Evolutionary conservation across 768 basidiomycete species (phyloP), one percentile per base, ranked within the genome.

Genomic region (Tylopilus felleus): DNA sequence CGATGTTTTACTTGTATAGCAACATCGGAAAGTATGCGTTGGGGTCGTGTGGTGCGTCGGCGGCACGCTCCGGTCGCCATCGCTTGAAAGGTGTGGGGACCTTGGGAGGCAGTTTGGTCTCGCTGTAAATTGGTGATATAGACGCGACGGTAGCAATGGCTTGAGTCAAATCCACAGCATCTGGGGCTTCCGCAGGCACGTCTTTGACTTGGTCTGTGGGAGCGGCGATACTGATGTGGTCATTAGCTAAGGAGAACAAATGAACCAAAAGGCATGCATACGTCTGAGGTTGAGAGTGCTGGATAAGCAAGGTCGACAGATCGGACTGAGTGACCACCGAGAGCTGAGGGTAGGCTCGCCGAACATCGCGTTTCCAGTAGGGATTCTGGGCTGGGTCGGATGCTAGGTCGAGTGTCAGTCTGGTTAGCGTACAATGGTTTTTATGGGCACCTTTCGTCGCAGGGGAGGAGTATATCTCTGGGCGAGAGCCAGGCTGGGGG

Each of bases 361-460:
- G 85, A 63, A 95, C 90, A 73, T 97, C 94, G 57, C 94, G 90
- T 73, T 96, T 96, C 86, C 88, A 95, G 79, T 98, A 98, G 52
- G 89, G 90, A 71, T 92, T 93, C 75, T 91, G 80, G 29, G 91
- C 91, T 36, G 82, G 82, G 72, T 93, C 91, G 40, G 90, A 93
- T 22, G 90, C 90, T 90, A 49, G n/a, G 25, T 10, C 16, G 8
- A 6, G 36, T 28, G 56, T 71, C 49, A 65, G 60, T 49, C 23
- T 27, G 6, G 51, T 14, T 38, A 7, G 21, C 5, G 33, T 16
- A 41, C 53, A 63, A 23, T 19, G 17, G 25, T 0, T 46, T n/a
- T 5, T 39, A 46, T 53, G 61, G 62, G 61, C 59, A 85, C 93
- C 94, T 77, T 89, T 88, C 4, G 91, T 93, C 5, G 94, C 90